Conservation (phyloP, 1,284 basidiomycete genomes). For the Malassezia equina region DNA sequence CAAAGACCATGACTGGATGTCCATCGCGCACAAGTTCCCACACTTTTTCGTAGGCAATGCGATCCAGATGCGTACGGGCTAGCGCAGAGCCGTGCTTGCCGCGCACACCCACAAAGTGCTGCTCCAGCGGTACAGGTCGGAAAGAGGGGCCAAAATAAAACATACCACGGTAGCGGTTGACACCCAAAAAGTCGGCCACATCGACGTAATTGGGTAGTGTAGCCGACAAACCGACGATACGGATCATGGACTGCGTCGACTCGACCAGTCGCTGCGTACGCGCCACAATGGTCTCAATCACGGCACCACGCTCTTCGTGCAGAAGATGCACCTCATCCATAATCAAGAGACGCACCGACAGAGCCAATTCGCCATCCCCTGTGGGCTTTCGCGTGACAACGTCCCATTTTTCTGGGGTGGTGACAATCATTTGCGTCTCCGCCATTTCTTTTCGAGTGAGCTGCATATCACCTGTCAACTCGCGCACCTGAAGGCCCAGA, state of each 20-base stretch:
- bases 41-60: constrained; percentile 75
- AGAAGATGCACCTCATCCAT: constrained; percentile 97
- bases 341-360: constrained; percentile 79
- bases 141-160: constrained; percentile 99
- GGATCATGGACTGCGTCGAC: constrained; percentile 88
- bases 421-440: constrained; percentile 95
- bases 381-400: constrained; percentile 95
- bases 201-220: constrained; percentile 96
- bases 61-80: constrained; percentile 78
- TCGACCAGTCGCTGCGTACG: constrained; percentile 88
- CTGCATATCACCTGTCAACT: constrained; percentile 99
- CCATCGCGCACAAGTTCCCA: constrained; percentile 36
- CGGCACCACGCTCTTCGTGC: constrained; percentile 94
- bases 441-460: constrained; percentile 86
- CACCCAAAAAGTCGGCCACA: constrained; percentile 87
- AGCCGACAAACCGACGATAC: constrained; percentile 96
- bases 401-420: constrained; percentile 99
- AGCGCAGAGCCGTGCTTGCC: constrained; percentile 72
- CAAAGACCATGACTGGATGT: constrained; percentile 99
- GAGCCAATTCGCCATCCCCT: constrained; percentile 83
- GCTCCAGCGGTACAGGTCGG: constrained; percentile 88
- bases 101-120: constrained; percentile 89
- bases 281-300: constrained; percentile 96
- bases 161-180: constrained; percentile 77
- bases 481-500: constrained; percentile 75